Percentiles rank a stretch among this genome's conserved stretches.
Conservation (phyloP, 2,329 filamentous ascomycete species). For the Colletotrichum acutatum region DNA sequence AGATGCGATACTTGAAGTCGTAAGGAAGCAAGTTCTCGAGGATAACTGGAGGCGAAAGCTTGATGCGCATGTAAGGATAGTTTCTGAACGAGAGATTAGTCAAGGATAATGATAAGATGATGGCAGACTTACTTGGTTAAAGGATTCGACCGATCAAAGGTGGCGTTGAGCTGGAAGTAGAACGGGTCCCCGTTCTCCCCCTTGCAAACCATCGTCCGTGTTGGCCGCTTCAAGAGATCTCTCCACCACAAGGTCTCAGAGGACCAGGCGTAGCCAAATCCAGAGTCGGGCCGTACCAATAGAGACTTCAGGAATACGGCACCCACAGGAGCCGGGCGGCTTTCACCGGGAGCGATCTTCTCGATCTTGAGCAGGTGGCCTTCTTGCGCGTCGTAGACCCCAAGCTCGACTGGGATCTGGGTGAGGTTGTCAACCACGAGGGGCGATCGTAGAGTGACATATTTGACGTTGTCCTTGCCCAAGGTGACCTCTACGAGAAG, state of each 20-base stretch:
- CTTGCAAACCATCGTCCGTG: slow-evolving; percentile 87
- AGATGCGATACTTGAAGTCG: slow-evolving; percentile 99
- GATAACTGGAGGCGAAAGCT: slow-evolving; percentile 91
- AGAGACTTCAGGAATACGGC: slow-evolving; percentile 90
- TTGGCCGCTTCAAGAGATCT: slow-evolving; percentile 86
- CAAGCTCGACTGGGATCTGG: slow-evolving; percentile 93
- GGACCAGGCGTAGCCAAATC: slow-evolving; percentile 97
- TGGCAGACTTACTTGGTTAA: slow-evolving; percentile 70
- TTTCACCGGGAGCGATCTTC: slow-evolving; percentile 93
- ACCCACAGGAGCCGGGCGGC: slow-evolving; percentile 89
- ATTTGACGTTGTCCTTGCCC: slow-evolving; percentile 96
- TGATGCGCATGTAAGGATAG: slow-evolving; percentile 95
- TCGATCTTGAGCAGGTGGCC: slow-evolving; percentile 96
- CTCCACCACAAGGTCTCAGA: slow-evolving; percentile 92
- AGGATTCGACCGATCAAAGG: slow-evolving; percentile 85
- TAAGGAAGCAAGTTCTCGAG: slow-evolving; percentile 95
- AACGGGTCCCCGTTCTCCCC: slow-evolving; percentile 91
- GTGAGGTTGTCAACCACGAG: slow-evolving; percentile 95
- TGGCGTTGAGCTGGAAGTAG: slow-evolving; percentile 95
- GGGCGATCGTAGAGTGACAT: slow-evolving; percentile 94
- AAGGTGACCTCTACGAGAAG: slow-evolving; percentile 92
- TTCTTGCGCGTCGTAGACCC: slow-evolving; percentile 87
- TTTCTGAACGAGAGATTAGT: slow-evolving; percentile 61
- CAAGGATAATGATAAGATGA: background rate
- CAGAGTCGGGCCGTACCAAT: slow-evolving; percentile 90